Evolutionary conservation across 306 rosid genomes (phyloP).

Genomic region (Inga leiocalycina): DNA sequence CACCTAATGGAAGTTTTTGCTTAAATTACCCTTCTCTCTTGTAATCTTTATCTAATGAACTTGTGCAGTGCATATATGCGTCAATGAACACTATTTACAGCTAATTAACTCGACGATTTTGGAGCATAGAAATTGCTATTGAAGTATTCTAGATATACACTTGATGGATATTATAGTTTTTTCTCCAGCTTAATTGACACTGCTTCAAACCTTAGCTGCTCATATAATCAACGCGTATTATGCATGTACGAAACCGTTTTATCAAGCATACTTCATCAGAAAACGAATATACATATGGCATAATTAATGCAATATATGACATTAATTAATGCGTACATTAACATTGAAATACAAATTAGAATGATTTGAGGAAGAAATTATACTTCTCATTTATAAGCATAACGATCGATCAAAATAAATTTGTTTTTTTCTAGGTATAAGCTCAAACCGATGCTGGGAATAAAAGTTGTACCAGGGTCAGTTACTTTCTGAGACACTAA

Average conservation of each 20-base stretch:
- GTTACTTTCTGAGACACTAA: neutral
- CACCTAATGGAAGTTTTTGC: neutral
- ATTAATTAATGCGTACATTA: neutral
- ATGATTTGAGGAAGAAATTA: neutral
- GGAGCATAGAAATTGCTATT: neutral
- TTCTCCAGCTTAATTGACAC: neutral
- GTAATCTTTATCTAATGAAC: neutral
- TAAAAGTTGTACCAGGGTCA: neutral
- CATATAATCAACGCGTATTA: neutral
- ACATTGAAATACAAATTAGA: neutral
- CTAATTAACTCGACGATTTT: neutral
- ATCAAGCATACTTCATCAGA: neutral
- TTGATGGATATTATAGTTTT: neutral
- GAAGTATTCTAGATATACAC: neutral
- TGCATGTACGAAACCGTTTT: neutral
- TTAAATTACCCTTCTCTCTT: neutral
- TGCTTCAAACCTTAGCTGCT: neutral
- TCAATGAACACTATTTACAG: neutral
- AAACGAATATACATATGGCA: neutral
- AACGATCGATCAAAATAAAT: neutral
- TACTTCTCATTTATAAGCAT: neutral
- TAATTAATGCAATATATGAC: neutral
- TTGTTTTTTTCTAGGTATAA: neutral
- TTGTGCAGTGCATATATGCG: neutral
- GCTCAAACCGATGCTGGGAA: neutral